Evolutionary conservation across 2,329 filamentous ascomycete species (phyloP), one percentile per base, ranked within the genome.

Genomic region (Diaporthe nobilis): DNA sequence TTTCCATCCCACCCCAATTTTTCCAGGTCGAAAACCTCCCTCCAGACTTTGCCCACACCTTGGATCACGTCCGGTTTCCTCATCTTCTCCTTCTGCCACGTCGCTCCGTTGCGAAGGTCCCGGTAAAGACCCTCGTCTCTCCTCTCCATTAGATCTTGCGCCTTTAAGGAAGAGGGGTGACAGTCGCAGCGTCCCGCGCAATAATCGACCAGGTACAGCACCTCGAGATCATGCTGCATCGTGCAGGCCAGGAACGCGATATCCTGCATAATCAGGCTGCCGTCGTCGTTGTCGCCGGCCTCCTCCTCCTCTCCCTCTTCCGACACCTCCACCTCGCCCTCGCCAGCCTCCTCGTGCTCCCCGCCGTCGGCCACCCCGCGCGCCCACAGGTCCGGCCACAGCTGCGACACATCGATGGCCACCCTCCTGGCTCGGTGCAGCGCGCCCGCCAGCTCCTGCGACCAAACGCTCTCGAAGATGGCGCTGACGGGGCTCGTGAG

Each of bases 21-120:
- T 67, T 82, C 80, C 7, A 84, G 72, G 25, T 84, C 81, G 63
- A 81, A 80, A 1, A 84, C 81, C 72, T 85, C 82, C 13, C 80
- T 78, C 71, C 84, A 85, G 8, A 77, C 77, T 73, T 77, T 82
- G 17, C 80, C 81, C 0, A 82, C 79, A 2, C 81, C 83, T 8
- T 77, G 77, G 8, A 85, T 78, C 13, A 84, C 79, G 70, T 84
- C 82, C 1, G 79, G 77, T 1, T 74, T 31, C 39, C 82, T 78
- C 25, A 42, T 51, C 47, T 72, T 63, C 1, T 79, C 78, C 20
- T 75, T 60, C 8, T 75, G 74, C 49, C 72, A 74, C n/a, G 17
- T 39, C 13, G 58, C 39, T 8, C 79, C 76, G 7, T 75, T 67
- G 71, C 80, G 76, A 25, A 83, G 70, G 12, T 76, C 76, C 9